Base-by-base conservation (phyloP, 2,329 filamentous ascomycete genomes). In the Pyricularia grisea region DNA sequence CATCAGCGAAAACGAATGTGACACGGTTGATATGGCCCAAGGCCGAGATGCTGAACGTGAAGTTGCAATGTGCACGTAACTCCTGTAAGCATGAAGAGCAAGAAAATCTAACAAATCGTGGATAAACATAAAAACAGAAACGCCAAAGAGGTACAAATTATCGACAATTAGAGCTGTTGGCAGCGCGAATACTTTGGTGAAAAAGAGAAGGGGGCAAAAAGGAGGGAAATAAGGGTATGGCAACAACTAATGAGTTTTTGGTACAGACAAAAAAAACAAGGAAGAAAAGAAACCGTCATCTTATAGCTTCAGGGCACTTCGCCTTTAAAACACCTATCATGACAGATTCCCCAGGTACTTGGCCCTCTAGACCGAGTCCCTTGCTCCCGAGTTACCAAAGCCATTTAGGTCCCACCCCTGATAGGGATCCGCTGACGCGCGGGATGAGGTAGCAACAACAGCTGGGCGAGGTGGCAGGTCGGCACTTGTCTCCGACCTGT, bases 401-500 rank as follows among this genome's bases (percentile, higher is more conserved):
- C 78, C 78, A 71, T 76, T 77, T 50, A 78, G 72, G 71, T 80
- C 79, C 81, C 78, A 80, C 64, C 77, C 78, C 66, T 78, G 75
- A 71, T 80, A 80, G 69, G 76, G 77, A 58, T 74, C 73, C 11
- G 60, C 60, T 20, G 60, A 63, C 6, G 27, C 25, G 66, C 42
- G 42, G 28, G 42, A 58, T 67, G 42, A n/a, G 27, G 66, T 58
- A 30, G 66, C 31, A 67, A 27, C 66, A 11, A 58, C 42, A 79
- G 77, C 67, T 78, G 80, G 30, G 78, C 75, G 60, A 63, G 60
- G 25, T n/a, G 27, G 36, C 14, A 31, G 76, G 74, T 27, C 78
- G 75, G 61, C 76, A 76, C 61, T 73, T 71, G 42, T 68, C 68
- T 2, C 72, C 64, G 61, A 72, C 70, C 14, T 68, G 70, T 69